Evolutionary conservation across 169 alveolate species (phyloP).

Genomic region (Babesia gibsoni): DNA sequence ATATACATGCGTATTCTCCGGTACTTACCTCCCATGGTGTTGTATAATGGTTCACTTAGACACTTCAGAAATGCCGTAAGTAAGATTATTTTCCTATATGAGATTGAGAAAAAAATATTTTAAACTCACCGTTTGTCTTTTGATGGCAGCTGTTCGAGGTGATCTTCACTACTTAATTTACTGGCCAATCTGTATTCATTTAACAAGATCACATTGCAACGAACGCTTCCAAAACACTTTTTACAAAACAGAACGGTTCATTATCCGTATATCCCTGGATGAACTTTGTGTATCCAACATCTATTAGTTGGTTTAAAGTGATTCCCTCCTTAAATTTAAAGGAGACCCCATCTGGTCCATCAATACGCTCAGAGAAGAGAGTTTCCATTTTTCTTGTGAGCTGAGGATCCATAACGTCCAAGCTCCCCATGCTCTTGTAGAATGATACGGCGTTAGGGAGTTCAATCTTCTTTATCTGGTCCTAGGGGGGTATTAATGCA

Average conservation of each 20-base stretch:
- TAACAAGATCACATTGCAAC: not conserved
- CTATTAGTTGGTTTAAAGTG: not conserved
- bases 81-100: not conserved
- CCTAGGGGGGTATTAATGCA: not conserved
- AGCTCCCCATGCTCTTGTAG: constrained; percentile 22
- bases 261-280: not conserved
- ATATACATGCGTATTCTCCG: not conserved
- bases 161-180: too few relatives aligned
- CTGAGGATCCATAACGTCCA: constrained; percentile 16
- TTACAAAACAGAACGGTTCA: constrained; percentile 11
- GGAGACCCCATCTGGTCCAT: not conserved
- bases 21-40: not conserved
- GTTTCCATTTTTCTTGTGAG: constrained; percentile 7
- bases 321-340: not conserved
- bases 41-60: constrained; percentile 9
- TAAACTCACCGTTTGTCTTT: too few relatives aligned
- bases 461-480: not conserved
- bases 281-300: constrained; percentile 47
- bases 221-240: not conserved
- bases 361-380: not conserved
- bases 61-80: constrained; percentile 13
- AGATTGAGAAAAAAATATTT: not conserved
- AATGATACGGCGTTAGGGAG: constrained; percentile 6
- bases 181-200: not conserved
- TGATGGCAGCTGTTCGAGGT: too few relatives aligned